Conservation (phyloP, 148 eudicot genomes). For the Oxyria digyna region DNA sequence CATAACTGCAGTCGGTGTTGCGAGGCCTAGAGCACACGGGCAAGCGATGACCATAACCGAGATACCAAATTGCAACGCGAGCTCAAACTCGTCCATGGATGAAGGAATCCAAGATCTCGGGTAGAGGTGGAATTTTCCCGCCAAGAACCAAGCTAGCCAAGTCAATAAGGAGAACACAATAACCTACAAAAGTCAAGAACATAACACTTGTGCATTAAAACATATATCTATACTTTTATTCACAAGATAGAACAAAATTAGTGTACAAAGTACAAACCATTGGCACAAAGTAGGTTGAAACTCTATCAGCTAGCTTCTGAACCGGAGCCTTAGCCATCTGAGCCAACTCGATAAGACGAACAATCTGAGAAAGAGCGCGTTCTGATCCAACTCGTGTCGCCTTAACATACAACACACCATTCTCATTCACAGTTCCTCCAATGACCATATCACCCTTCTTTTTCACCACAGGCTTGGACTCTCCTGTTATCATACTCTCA, state of each 20-base stretch:
- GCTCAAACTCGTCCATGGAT: conserved; percentile 85
- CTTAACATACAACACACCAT: conserved; percentile 73
- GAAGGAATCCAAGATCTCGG: conserved; percentile 88
- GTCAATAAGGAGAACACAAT: conserved; percentile 54
- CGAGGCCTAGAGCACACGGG: conserved; percentile 95
- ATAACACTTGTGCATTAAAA: background rate
- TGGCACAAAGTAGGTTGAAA: conserved; percentile 85
- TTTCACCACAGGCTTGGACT: conserved; percentile 78
- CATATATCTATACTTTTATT: background rate
- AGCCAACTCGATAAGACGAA: conserved; percentile 87
- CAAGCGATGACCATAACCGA: conserved; percentile 99
- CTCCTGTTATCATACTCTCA: conserved; percentile 96
- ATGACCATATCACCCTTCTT: conserved; percentile 74
- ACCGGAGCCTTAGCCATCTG: conserved; percentile 99
- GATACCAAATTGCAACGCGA: conserved; percentile 90
- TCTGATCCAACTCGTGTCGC: conserved; percentile 88
- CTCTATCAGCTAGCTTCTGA: conserved; percentile 87
- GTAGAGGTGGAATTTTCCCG: conserved; percentile 53
- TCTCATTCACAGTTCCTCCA: conserved; percentile 94
- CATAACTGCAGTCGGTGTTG: conserved; percentile 99
- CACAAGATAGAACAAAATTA: background rate
- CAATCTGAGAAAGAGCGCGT: conserved; percentile 89
- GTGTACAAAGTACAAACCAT: conserved; percentile 44
- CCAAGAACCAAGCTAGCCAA: conserved; percentile 77
- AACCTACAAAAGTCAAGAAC: conserved; percentile 34